Base-by-base conservation (phyloP, 2,329 filamentous ascomycete species). In the Harringtonia aguacate region DNA sequence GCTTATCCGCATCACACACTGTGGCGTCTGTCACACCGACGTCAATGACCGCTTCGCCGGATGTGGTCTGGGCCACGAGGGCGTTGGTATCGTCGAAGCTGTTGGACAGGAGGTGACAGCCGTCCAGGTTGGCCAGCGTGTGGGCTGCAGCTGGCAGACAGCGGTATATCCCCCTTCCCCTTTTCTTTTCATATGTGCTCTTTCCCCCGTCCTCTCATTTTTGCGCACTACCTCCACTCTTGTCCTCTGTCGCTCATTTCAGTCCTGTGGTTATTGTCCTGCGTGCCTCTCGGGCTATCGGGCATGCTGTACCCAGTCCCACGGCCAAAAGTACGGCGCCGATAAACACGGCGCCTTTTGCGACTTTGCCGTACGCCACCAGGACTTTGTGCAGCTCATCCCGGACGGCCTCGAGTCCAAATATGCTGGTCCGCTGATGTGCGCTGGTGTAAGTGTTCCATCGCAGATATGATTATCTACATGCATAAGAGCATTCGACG, bases 21-120 rank as follows among this genome's bases (percentile, higher is more conserved):
- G 85, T 0, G 79, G 77, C 33, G 81, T 74, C 24, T 70, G 73
- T 44, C 79, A 94, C 70, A 92, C 87, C 33, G 86, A 94, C 63
- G 72, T 73, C 39, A 73, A 77, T 62, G 86, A 86, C 56, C 75
- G 90, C 64, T 84, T 86, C 50, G 88, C 87, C 44, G 87, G 45
- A 8, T 53, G 51, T 20, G 52, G 50, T 1, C 52, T 66, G 2
- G 87, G 87, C 43, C 81, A 81, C 63, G 77, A 81, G 58, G 77
- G 88, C 29, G 77, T 94, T 21, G 87, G 85, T 52, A 83, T 94
- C 52, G 85, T 92, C 50, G 87, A 87, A 59, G 86, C 61, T 86
- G 86, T 55, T 74, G 94, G 43, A 53, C 70, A 81, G n/a, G 75
- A 92, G 28, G 87, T 92, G 50, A 67, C 73, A 4, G 85, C 90